A percentile compares a stretch with the other conserved stretches of the same genome.
phyloP scores from a whole-genome alignment of 345 rosid species.

The Eucalyptus erythrocorys region DNA sequence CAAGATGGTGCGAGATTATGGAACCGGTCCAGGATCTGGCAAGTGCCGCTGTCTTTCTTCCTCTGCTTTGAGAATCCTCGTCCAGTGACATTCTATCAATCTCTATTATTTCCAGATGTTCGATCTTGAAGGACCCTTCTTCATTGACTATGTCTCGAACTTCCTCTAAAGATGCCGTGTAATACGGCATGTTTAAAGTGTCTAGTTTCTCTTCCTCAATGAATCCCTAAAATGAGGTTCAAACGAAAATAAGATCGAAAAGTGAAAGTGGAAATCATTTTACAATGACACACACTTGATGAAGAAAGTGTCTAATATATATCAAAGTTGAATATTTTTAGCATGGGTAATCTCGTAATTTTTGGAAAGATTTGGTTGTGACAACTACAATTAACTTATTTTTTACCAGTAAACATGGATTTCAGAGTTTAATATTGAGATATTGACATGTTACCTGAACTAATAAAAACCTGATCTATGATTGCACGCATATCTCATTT shows the following conservation, averaged over 20 bases:
- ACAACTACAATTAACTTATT: neutral
- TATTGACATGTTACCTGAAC: neutral
- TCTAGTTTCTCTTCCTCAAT: conserved; percentile 9
- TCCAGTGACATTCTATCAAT: neutral
- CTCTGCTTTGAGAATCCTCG: neutral
- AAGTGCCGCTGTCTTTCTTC: neutral
- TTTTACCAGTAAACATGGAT: neutral
- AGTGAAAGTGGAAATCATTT: neutral
- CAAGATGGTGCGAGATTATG: conserved; percentile 2
- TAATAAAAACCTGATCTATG: too few species aligned
- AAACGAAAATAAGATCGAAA: neutral
- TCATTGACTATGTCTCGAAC: neutral
- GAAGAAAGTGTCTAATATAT: neutral
- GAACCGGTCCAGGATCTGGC: neutral
- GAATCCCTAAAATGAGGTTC: neutral
- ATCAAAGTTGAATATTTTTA: too few species aligned
- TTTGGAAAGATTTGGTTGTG: neutral
- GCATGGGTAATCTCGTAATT: neutral
- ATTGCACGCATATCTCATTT: too few species aligned
- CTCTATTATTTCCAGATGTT: neutral
- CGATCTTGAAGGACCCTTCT: neutral
- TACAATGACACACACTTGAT: neutral
- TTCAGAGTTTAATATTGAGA: neutral
- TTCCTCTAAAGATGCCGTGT: neutral
- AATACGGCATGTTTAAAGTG: neutral